Conservation (phyloP, 225 moss, liverwort and hornwort species). For the Anthoceros angustus region DNA sequence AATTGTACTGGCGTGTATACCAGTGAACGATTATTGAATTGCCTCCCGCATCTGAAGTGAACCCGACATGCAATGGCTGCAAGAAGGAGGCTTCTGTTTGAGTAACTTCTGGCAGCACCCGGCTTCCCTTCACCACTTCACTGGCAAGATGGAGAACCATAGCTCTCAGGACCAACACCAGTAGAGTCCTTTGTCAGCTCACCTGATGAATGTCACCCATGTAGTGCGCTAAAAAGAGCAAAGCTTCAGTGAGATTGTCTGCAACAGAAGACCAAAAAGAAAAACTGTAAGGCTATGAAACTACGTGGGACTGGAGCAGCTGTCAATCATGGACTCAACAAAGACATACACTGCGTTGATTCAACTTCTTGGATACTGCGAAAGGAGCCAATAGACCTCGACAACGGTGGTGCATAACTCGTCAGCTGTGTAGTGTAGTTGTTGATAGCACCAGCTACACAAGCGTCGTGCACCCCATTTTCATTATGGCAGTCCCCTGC, state of each 20-base stretch:
- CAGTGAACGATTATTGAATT: constrained; percentile 63
- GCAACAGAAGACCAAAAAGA: constrained; percentile 15
- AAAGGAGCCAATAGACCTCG: constrained; percentile 7
- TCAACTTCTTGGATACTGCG: constrained; percentile 10
- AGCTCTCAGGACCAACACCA: neutral
- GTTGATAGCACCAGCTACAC: constrained; percentile 68
- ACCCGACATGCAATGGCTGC: constrained; percentile 74
- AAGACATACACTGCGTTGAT: constrained; percentile 23
- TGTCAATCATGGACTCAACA: neutral
- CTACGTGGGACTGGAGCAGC: no score
- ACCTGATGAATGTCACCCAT: constrained; percentile 97
- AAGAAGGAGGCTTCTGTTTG: neutral
- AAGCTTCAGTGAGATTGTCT: constrained; percentile 72
- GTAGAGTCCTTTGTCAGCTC: neutral
- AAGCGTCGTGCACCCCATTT: constrained; percentile 37
- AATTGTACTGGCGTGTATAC: constrained; percentile 41
- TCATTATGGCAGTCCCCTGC: constrained; percentile 77
- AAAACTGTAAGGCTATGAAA: neutral
- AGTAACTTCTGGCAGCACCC: neutral
- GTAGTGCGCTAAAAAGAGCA: constrained; percentile 73
- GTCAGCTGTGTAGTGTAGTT: constrained; percentile 56
- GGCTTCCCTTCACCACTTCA: neutral
- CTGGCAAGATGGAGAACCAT: neutral
- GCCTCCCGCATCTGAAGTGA: constrained; percentile 52
- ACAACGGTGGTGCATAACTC: constrained; percentile 14